Percentiles rank a stretch among this genome's conserved stretches.
Evolutionary conservation across 148 eudicot genomes (phyloP).

Genomic region (Heliamphora exappendiculata): DNA sequence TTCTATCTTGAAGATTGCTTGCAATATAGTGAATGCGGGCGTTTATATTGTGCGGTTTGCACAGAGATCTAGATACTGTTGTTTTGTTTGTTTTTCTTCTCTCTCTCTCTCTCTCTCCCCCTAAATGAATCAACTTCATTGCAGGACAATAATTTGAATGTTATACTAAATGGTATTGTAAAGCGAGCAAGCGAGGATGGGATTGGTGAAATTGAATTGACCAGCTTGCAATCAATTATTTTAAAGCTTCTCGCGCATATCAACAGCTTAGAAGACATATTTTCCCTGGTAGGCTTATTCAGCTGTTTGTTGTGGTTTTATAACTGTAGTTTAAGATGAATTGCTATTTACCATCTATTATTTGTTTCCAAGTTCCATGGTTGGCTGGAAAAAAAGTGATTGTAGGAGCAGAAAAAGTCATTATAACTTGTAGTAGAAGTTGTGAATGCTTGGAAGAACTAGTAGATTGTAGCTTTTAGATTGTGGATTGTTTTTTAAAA

Average conservation of each 20-base stretch:
- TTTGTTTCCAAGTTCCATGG: not conserved
- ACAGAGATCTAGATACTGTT: not conserved
- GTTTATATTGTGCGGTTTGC: not conserved
- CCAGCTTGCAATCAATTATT: constrained; percentile 54
- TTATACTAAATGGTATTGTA: constrained; percentile 42
- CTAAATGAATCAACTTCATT: constrained; percentile 4
- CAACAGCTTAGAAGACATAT: constrained; percentile 39
- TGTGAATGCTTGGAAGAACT: too few relatives aligned
- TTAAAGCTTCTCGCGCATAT: constrained; percentile 49
- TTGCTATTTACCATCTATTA: not conserved
- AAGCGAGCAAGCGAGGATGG: constrained; percentile 38
- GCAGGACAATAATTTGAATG: constrained; percentile 43
- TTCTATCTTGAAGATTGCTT: not conserved
- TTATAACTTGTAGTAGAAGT: too few relatives aligned
- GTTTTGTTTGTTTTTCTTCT: not conserved
- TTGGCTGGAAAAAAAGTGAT: too few relatives aligned
- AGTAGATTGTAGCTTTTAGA: too few relatives aligned
- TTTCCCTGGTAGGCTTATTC: constrained; percentile 42
- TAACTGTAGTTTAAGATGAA: not conserved
- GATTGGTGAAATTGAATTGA: constrained; percentile 40
- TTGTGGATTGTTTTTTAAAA: too few relatives aligned
- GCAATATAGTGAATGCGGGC: not conserved
- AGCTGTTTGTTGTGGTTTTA: not conserved
- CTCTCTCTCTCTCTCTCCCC: too few relatives aligned
- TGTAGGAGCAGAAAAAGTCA: too few relatives aligned